Evolutionary conservation across 2,329 filamentous ascomycete species (phyloP), one percentile per base, ranked within the genome.

Genomic region (Venturia effusa): DNA sequence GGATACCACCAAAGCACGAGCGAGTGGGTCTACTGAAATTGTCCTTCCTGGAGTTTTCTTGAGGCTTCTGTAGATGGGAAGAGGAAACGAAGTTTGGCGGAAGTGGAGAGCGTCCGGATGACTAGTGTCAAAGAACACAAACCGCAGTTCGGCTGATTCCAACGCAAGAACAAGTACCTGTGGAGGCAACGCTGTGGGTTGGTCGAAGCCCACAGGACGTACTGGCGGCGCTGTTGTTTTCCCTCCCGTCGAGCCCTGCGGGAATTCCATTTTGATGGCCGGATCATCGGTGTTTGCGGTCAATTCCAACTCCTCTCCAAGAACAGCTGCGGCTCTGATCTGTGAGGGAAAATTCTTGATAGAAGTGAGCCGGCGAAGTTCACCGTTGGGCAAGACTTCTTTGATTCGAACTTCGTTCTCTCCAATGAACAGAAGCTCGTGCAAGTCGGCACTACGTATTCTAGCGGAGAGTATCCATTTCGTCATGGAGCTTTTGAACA

Each of bases 401-500:
- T 87, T 88, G 67, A 97, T 85, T 68, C 93, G 88, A 55, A 99
- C 83, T 69, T 85, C 90, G 67, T 88, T 83, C 68, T 96, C 88
- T 63, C 92, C 90, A 64, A 99, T 82, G 69, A 96, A 91, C 43
- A 92, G 87, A 67, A 97, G 84, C 76, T 97, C 92, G 68, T 94
- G 92, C 66, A 86, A 80, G 54, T 81, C 75, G 61, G 81, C 79
- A 64, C 86, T 86, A 65, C 92, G 83, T 65, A 97, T 79, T 66
- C 87, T 84, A n/a, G 87, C 90, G 15, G 92, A 89, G 17, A 96
- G 78, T 54, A 97, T 88, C 79, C 84, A 88, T 71, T 88, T 87
- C 64, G 88, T 82, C 41, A 88, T 79, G 1, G 92, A 89, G 67
- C 89, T 95, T 62, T 86, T 83, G 61, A 93, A 79, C 37, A 96